A percentile compares a stretch with the other conserved stretches of the same genome.
Evolutionary conservation across 176 grass and related monocot genomes (phyloP).

Genomic region (Cymbopogon citratus): DNA sequence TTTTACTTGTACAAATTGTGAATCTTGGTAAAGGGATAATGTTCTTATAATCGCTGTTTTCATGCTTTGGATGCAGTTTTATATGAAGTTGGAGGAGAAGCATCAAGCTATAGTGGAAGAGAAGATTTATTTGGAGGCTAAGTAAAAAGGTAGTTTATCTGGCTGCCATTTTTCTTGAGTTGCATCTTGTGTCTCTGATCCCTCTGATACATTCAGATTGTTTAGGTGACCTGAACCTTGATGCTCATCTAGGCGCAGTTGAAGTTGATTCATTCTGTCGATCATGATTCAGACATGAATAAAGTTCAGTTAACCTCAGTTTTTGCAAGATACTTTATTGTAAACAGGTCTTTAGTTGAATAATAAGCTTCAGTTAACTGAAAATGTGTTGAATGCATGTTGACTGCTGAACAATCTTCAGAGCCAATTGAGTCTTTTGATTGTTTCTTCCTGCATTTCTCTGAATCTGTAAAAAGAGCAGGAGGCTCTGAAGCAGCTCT

Average conservation of each 20-base stretch:
- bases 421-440: background rate
- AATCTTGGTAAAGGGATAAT: background rate
- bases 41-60: background rate
- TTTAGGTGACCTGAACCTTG: background rate
- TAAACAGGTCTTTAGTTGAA: no score
- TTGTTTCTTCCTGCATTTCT: no score
- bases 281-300: background rate
- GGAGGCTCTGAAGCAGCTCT: no score
- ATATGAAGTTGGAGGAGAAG: constrained; percentile 92
- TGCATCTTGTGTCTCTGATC: background rate
- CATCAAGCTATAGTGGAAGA: constrained; percentile 84
- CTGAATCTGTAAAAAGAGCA: no score
- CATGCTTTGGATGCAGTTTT: constrained; percentile 48
- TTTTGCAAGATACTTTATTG: no score
- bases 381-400: background rate
- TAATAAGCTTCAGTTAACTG: background rate
- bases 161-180: background rate
- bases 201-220: background rate
- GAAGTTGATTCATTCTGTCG: background rate
- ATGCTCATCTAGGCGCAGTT: background rate
- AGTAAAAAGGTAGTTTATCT: constrained; percentile 51
- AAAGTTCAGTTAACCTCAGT: background rate
- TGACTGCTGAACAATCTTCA: background rate
- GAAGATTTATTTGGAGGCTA: constrained; percentile 71
- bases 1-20: background rate